Percentiles rank a stretch among this genome's conserved stretches.
Evolutionary conservation across 306 rosid species (phyloP).

Genomic region (Macrotyloma uniflorum): DNA sequence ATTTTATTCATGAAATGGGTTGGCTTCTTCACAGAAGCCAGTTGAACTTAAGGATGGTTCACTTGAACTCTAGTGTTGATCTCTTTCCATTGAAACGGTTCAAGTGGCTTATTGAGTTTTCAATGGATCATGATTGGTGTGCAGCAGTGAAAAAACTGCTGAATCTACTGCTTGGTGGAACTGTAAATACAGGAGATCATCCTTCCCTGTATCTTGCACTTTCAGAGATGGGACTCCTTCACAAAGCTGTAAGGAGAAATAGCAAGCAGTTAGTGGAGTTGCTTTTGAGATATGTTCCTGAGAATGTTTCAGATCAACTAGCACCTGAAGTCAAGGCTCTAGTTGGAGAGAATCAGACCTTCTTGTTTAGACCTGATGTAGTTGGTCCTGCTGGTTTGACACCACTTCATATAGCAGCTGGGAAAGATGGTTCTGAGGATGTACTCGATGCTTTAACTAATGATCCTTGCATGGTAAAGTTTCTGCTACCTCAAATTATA

Average conservation of each 20-base stretch:
- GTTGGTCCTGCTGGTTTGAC: slow-evolving; percentile 83
- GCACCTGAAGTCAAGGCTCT: slow-evolving; percentile 45
- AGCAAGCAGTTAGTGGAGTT: slow-evolving; percentile 75
- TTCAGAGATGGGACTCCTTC: slow-evolving; percentile 80
- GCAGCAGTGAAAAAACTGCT: slow-evolving; percentile 77
- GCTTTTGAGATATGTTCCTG: slow-evolving; percentile 69
- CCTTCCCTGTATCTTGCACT: slow-evolving; percentile 61
- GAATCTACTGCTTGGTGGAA: slow-evolving; percentile 65
- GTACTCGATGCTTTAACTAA: slow-evolving; percentile 81
- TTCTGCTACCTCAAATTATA: slow-evolving; percentile 30
- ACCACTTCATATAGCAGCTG: slow-evolving; percentile 92
- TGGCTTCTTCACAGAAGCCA: slow-evolving; percentile 91
- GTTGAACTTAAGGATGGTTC: slow-evolving; percentile 63
- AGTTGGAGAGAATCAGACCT: slow-evolving; percentile 42
- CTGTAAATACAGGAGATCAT: slow-evolving; percentile 64
- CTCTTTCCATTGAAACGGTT: slow-evolving; percentile 70
- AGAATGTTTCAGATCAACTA: slow-evolving; percentile 40
- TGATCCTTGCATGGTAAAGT: slow-evolving; percentile 82
- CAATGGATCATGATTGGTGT: slow-evolving; percentile 93
- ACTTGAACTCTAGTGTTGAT: slow-evolving; percentile 53
- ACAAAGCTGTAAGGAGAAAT: slow-evolving; percentile 86
- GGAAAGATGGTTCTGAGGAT: slow-evolving; percentile 78
- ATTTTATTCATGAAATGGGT: slow-evolving; percentile 92
- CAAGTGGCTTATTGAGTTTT: slow-evolving; percentile 86
- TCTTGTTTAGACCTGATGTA: slow-evolving; percentile 81